Evolutionary conservation across 805 yeast species (phyloP), one percentile per base, ranked within the genome.

Genomic region (Hanseniaspora nectarophila): DNA sequence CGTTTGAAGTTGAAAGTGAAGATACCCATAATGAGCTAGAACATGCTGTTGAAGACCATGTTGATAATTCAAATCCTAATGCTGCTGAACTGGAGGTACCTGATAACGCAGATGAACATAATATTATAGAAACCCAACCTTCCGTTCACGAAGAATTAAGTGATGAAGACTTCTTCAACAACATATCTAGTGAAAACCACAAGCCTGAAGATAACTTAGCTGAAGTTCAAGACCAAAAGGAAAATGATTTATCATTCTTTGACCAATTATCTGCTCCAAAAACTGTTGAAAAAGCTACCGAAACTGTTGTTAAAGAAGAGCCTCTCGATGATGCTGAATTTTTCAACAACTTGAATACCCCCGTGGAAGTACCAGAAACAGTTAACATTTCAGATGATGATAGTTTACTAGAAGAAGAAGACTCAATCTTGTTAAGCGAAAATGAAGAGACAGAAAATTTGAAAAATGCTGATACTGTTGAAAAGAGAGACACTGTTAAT

Each of bases 161-260:
- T 24, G 45, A 42, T 29, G 45, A 42, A 29, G 45, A 42, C 18
- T 42, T 42, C 34, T 42, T 42, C 20, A 45, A 16, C 34, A 26
- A 35, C 12, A 23, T 24, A 5, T 32, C 33, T 1, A 9, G 10
- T 26, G n/a, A n/a, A 16, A 15, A 40, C 32, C 13, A 8, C 5
- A 7, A 18, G n/a, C 16, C 24, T 24, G 40, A 32, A 40, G 28
- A 16, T 12, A 7, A 32, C 18, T 9, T 31, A 24, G 9, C 31
- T 12, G n/a, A 29, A 9, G 29, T 12, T 15, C 13, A 34, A 5
- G 45, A 26, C 32, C 40, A 48, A 49, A 44, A 33, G 20, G 43
- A 26, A 9, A 24, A 37, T 20, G 51, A 24, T 18, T 13, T 23
- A 15, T 12, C 28, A 18, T 29, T 28, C 26, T 43, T 43, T n/a